A percentile compares a stretch with the other conserved stretches of the same genome.
phyloP scores from a whole-genome alignment of 768 basidiomycete genomes.

The Trametes sanguinea region DNA sequence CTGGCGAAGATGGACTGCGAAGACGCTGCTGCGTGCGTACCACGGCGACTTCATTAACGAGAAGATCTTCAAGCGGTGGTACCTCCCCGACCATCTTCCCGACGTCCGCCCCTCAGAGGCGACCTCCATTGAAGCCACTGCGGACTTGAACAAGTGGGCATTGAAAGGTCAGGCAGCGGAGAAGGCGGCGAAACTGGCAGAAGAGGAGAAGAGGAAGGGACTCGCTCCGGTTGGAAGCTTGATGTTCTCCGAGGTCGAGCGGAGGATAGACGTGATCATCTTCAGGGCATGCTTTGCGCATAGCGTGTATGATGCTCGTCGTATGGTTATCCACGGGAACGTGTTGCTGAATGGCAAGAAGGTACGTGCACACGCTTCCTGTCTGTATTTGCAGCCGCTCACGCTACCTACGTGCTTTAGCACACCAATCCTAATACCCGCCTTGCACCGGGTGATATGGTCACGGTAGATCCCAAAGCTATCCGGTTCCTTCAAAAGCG shows the following conservation, averaged over 20 bases:
- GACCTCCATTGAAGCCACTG: constrained; percentile 15
- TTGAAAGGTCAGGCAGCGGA: constrained; percentile 46
- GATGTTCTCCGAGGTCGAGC: constrained; percentile 95
- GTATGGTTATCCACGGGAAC: constrained; percentile 83
- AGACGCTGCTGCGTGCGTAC: constrained; percentile 86
- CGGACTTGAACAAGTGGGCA: constrained; percentile 58
- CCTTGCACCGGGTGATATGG: constrained; percentile 91
- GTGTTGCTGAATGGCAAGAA: constrained; percentile 88
- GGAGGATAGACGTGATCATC: constrained; percentile 88
- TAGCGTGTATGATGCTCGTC: constrained; percentile 87
- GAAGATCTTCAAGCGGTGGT: constrained; percentile 93
- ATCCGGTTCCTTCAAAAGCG: constrained; percentile 68
- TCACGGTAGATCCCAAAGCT: constrained; percentile 80
- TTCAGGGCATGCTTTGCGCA: constrained; percentile 87
- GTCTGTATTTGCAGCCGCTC: neutral
- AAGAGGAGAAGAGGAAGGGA: constrained; percentile 56
- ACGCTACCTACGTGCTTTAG: constrained; percentile 41
- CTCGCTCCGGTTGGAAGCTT: constrained; percentile 91
- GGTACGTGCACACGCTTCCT: constrained; percentile 48
- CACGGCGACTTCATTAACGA: constrained; percentile 95
- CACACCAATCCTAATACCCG: constrained; percentile 83
- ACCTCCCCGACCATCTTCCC: constrained; percentile 82
- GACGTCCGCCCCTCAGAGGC: constrained; percentile 73
- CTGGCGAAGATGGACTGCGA: constrained; percentile 90
- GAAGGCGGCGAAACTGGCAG: constrained; percentile 46